Evolutionary conservation across 202 grass and related monocot species (phyloP).

Genomic region (Zizania palustris): DNA sequence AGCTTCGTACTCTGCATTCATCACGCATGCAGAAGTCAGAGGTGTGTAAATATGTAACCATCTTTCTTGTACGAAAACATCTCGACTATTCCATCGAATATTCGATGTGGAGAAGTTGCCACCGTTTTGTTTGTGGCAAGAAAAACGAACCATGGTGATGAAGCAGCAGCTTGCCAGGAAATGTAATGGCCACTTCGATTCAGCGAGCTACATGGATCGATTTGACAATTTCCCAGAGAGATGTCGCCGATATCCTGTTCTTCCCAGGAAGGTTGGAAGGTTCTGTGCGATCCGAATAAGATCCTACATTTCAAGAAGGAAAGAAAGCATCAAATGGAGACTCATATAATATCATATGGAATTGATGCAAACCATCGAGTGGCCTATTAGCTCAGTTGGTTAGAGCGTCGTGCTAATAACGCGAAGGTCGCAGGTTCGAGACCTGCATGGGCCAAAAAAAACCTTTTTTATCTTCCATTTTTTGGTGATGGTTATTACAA

Average conservation of each 20-base stretch:
- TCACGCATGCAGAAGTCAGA: no score
- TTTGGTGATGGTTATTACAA: no score
- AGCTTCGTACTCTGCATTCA: no score
- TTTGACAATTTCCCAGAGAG: no score
- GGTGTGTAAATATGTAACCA: background rate
- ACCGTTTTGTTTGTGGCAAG: background rate
- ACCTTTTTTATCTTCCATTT: no score
- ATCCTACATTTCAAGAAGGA: background rate
- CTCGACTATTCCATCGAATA: background rate
- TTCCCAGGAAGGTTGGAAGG: conserved; percentile 7
- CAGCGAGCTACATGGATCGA: background rate
- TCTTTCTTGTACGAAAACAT: no score
- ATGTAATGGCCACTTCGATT: background rate
- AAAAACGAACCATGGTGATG: background rate
- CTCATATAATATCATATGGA: background rate
- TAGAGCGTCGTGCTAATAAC: conserved; percentile 99
- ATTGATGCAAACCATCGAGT: no score
- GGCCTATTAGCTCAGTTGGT: conserved; percentile 99
- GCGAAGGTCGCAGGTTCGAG: conserved; percentile 96
- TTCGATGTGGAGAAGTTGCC: background rate
- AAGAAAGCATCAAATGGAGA: background rate
- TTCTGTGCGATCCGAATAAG: background rate
- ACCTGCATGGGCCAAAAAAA: conserved; percentile 92
- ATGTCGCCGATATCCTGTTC: no score
- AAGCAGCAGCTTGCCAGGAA: background rate